These are phyloP conservation scores for Wickerhamiella azymoides DNA, from an alignment of 805 yeast genomes.

Conservation along the genomic window DNA sequence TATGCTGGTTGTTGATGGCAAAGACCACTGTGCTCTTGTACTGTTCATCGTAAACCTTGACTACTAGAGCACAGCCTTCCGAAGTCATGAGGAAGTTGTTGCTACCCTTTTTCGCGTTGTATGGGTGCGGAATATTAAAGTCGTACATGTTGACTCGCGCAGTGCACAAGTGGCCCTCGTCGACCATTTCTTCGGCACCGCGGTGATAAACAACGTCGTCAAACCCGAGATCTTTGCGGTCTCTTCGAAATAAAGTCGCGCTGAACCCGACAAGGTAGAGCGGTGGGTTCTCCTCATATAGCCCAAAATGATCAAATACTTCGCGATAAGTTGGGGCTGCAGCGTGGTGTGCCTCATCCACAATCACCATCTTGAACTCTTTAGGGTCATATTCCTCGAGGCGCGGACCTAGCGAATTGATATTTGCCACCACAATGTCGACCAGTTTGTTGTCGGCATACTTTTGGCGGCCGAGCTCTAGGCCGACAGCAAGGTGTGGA, in stretches of 20 bases:
- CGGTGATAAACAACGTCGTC: constrained; percentile 65
- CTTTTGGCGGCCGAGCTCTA: constrained; percentile 52
- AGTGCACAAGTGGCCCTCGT: constrained; percentile 54
- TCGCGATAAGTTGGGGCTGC: constrained; percentile 53
- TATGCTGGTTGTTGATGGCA: constrained; percentile 62
- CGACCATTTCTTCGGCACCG: constrained; percentile 50
- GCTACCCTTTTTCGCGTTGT: constrained; percentile 39
- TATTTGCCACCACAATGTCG: constrained; percentile 66
- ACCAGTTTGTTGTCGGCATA: constrained; percentile 29
- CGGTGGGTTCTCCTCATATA: constrained; percentile 25
- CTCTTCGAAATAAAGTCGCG: constrained; percentile 76
- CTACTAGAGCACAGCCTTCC: constrained; percentile 32
- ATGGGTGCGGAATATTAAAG: constrained; percentile 35
- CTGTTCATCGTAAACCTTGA: constrained; percentile 29
- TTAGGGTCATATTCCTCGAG: constrained; percentile 40
- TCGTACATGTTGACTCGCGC: constrained; percentile 49
- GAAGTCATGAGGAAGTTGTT: constrained; percentile 5
- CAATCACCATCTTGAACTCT: constrained; percentile 56
- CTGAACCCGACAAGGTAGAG: constrained; percentile 61
- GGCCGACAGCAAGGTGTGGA: constrained; percentile 40
- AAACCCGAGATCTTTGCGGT: constrained; percentile 47
- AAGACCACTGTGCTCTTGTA: constrained; percentile 59
- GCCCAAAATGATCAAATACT: constrained; percentile 43
- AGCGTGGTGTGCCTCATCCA: constrained; percentile 92
- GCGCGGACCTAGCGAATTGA: constrained; percentile 39